These are phyloP conservation scores for Simplicillium aogashimaense DNA, from an alignment of 2,329 filamentous ascomycete genomes.

Conservation along the genomic window DNA sequence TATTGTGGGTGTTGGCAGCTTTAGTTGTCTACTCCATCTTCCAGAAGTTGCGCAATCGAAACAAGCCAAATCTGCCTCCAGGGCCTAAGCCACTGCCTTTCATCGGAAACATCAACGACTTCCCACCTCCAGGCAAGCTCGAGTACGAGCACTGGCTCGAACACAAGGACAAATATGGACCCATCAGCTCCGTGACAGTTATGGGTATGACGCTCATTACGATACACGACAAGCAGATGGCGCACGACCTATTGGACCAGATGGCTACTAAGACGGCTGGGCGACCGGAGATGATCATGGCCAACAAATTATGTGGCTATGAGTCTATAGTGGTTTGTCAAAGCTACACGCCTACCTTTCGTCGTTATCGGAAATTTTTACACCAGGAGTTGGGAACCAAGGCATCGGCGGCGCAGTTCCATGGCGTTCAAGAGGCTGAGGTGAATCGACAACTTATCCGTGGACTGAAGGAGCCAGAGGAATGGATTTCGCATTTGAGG, in stretches of 20 bases:
- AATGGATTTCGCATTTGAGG: slow-evolving; percentile 7
- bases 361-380: slow-evolving; percentile 14
- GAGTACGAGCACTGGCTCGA: slow-evolving; percentile 23
- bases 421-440: slow-evolving; percentile 5
- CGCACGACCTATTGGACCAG: slow-evolving; percentile 25
- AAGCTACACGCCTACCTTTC: slow-evolving; percentile 13
- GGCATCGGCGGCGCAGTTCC: slow-evolving; percentile 9
- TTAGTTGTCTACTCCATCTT: too few relatives aligned
- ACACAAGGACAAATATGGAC: slow-evolving; percentile 20
- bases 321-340: slow-evolving; percentile 10
- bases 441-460: slow-evolving; percentile 5
- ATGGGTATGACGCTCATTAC: slow-evolving; percentile 24
- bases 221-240: slow-evolving; percentile 23
- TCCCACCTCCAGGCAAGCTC: slow-evolving; percentile 21
- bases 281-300: slow-evolving; percentile 15
- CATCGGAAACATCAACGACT: slow-evolving; percentile 33
- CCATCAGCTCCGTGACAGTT: slow-evolving; percentile 11
- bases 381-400: slow-evolving; percentile 19
- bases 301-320: slow-evolving; percentile 17
- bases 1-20: too few relatives aligned
- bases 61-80: slow-evolving; percentile 7
- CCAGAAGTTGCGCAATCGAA: too few relatives aligned
- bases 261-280: slow-evolving; percentile 16
- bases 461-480: slow-evolving; percentile 5
- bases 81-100: slow-evolving; percentile 24